Percentiles rank a stretch among this genome's conserved stretches.
These are phyloP conservation scores for Knoxdaviesia proteae DNA, from an alignment of 2,329 filamentous ascomycete species.

Conservation along the genomic window DNA sequence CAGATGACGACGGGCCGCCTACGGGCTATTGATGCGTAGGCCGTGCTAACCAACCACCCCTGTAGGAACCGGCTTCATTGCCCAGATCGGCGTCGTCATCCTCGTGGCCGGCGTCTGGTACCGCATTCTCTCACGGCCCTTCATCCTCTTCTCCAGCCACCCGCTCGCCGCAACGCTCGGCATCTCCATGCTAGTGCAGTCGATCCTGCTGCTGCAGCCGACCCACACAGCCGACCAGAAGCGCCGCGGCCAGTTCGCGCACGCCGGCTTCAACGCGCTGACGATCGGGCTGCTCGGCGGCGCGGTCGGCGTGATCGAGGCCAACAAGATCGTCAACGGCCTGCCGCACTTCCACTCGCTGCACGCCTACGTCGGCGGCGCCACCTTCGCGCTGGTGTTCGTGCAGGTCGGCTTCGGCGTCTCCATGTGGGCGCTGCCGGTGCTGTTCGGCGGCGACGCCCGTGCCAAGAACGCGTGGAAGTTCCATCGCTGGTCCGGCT, in stretches of 20 bases:
- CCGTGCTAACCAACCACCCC: not conserved
- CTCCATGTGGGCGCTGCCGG: slow-evolving; percentile 59
- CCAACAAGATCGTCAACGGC: slow-evolving; percentile 57
- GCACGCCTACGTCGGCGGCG: slow-evolving; percentile 67
- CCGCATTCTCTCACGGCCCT: slow-evolving; percentile 43
- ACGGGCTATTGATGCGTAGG: slow-evolving; percentile 1
- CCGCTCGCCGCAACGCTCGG: slow-evolving; percentile 51
- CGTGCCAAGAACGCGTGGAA: slow-evolving; percentile 74
- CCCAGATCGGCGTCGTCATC: slow-evolving; percentile 59
- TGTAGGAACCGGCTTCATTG: slow-evolving; percentile 59
- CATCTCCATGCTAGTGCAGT: slow-evolving; percentile 56
- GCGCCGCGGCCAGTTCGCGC: slow-evolving; percentile 31
- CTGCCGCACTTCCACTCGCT: slow-evolving; percentile 57
- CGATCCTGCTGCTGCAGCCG: slow-evolving; percentile 70
- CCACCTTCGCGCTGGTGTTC: slow-evolving; percentile 47
- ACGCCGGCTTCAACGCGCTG: slow-evolving; percentile 49
- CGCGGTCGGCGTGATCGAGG: slow-evolving; percentile 52
- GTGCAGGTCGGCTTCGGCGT: slow-evolving; percentile 63
- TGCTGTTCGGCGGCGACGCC: slow-evolving; percentile 56
- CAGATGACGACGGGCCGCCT: slow-evolving; percentile 1
- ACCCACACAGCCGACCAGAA: slow-evolving; percentile 64
- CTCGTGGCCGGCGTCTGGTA: slow-evolving; percentile 61
- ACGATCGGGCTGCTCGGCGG: slow-evolving; percentile 39
- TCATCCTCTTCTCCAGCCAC: slow-evolving; percentile 76
- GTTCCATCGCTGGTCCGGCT: slow-evolving; percentile 66